These are phyloP conservation scores for Dianthus caryophyllus DNA, from an alignment of 148 eudicot species.

Conservation along the genomic window DNA sequence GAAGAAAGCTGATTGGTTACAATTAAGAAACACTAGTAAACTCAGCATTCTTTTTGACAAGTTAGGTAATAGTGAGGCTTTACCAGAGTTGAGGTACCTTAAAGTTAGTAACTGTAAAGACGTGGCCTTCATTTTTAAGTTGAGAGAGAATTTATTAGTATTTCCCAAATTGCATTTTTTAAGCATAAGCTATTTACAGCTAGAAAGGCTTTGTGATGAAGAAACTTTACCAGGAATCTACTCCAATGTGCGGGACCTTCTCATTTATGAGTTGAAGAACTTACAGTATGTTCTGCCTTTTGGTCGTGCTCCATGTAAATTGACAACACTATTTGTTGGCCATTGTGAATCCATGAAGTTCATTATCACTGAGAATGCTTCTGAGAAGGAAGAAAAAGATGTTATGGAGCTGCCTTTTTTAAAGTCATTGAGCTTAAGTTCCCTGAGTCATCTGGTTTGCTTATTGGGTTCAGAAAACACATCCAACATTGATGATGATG, in stretches of 20 bases:
- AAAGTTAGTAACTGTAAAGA: neutral
- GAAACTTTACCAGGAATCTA: neutral
- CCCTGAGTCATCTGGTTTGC: neutral
- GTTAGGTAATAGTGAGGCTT: neutral
- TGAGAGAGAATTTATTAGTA: neutral
- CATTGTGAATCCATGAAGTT: neutral
- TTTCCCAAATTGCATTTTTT: neutral
- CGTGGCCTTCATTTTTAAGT: neutral
- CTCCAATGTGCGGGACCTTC: neutral
- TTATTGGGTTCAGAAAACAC: neutral
- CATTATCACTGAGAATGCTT: neutral
- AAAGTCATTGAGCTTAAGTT: neutral
- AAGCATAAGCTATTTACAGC: neutral
- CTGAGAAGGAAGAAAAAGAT: neutral
- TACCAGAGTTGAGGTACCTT: neutral
- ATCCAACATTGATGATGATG: neutral
- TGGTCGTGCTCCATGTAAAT: neutral
- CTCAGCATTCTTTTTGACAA: neutral
- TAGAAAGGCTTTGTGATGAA: neutral
- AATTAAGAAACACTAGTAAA: neutral
- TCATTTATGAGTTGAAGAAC: fast-evolving
- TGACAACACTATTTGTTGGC: neutral
- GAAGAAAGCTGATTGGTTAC: constrained; percentile 5
- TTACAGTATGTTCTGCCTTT: neutral
- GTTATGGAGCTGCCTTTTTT: neutral